Percentiles rank a stretch among this genome's conserved stretches.
Conservation (phyloP, 495 filamentous ascomycete species). For the Xylaria venustula region DNA sequence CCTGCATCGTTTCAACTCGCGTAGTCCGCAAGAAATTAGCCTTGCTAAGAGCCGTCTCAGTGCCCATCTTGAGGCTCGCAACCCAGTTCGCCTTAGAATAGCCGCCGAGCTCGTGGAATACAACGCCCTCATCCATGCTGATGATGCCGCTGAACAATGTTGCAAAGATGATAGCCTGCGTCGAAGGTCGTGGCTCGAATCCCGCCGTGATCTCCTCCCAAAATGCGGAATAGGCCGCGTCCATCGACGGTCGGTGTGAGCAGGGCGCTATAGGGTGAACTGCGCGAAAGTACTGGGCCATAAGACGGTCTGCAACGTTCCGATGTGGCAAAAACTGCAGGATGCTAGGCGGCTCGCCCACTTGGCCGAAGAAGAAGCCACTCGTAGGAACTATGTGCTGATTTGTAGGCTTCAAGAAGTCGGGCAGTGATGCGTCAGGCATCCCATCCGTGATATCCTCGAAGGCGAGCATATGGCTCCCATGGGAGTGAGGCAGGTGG, state of each 20-base stretch:
- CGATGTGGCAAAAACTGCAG: conserved; percentile 56
- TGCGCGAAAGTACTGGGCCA: conserved; percentile 61
- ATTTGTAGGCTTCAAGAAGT: conserved; percentile 50
- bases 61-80: conserved; percentile 59
- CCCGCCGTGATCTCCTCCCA: conserved; percentile 57
- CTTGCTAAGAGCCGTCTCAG: conserved; percentile 61
- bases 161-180: conserved; percentile 65
- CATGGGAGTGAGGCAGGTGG: conserved; percentile 13
- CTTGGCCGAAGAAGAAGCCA: conserved; percentile 64
- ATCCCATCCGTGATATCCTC: conserved; percentile 17
- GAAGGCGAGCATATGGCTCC: conserved; percentile 15
- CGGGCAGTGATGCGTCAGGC: conserved; percentile 28
- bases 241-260: conserved; percentile 64
- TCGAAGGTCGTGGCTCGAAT: conserved; percentile 59
- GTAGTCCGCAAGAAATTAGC: conserved; percentile 70
- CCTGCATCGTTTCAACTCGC: conserved; percentile 68
- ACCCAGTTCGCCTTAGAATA: conserved; percentile 52
- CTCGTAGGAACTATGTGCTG: conserved; percentile 59
- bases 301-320: conserved; percentile 51
- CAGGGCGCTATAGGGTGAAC: conserved; percentile 66
- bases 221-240: conserved; percentile 59
- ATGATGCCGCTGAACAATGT: conserved; percentile 66
- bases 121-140: conserved; percentile 55
- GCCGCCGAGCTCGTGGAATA: conserved; percentile 47
- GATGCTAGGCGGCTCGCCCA: conserved; percentile 44